Conservation (phyloP, 768 basidiomycete genomes). For the Russula olivacea region DNA sequence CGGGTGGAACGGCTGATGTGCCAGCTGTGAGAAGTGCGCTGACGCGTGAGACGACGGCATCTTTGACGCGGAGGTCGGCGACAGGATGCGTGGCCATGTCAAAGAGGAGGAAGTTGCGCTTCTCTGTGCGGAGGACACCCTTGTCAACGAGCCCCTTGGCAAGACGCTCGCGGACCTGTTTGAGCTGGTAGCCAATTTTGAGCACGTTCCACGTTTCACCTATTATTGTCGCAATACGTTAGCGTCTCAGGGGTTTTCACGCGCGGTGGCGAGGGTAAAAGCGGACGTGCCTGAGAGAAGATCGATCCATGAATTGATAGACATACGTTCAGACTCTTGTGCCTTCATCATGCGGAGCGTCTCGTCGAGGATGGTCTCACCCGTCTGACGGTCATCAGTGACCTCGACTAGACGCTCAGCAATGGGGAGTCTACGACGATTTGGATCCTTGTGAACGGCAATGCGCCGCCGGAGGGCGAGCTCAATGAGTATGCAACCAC, state of each 20-base stretch:
- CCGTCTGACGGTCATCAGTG: slow-evolving; percentile 86
- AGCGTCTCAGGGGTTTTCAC: background rate
- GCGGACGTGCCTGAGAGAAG: slow-evolving; percentile 74
- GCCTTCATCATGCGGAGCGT: slow-evolving; percentile 92
- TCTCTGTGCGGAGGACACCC: slow-evolving; percentile 97
- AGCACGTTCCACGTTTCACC: slow-evolving; percentile 99
- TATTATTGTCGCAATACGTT: slow-evolving; percentile 31
- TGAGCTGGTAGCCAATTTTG: slow-evolving; percentile 98
- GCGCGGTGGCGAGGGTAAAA: background rate
- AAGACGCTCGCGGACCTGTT: slow-evolving; percentile 95
- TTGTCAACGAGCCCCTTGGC: slow-evolving; percentile 98
- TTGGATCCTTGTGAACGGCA: slow-evolving; percentile 81
- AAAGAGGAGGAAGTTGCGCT: slow-evolving; percentile 96
- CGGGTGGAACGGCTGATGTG: slow-evolving; percentile 71
- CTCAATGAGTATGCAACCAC: slow-evolving; percentile 97
- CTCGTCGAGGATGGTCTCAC: slow-evolving; percentile 95
- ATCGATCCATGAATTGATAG: slow-evolving; percentile 91
- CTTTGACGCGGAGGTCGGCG: slow-evolving; percentile 87
- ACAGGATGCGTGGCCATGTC: slow-evolving; percentile 99
- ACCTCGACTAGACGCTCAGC: slow-evolving; percentile 86
- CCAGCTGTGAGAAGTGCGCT: slow-evolving; percentile 75
- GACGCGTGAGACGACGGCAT: slow-evolving; percentile 70
- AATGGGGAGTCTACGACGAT: slow-evolving; percentile 64
- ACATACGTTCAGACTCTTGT: slow-evolving; percentile 67
- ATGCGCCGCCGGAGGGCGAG: slow-evolving; percentile 93